These are phyloP conservation scores for Fomitopsis betulina DNA, from an alignment of 1,284 basidiomycete species.

Conservation along the genomic window DNA sequence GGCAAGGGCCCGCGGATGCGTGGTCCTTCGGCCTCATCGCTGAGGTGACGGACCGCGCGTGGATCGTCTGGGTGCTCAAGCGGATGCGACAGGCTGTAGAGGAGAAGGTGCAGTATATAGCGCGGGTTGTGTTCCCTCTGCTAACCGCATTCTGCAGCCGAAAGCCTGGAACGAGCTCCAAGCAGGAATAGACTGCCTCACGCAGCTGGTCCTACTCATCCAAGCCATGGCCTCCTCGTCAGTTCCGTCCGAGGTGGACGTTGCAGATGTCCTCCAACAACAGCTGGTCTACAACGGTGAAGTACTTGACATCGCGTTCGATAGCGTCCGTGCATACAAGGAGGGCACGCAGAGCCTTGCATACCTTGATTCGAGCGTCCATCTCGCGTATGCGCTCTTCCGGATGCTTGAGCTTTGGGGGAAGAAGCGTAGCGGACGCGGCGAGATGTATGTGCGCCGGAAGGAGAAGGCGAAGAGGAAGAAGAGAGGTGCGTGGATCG, in stretches of 20 bases:
- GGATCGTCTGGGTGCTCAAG: slow-evolving; percentile 84
- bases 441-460: slow-evolving; percentile 74
- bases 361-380: slow-evolving; percentile 82
- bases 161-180: slow-evolving; percentile 92
- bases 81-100: slow-evolving; percentile 88
- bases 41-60: slow-evolving; percentile 80
- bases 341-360: slow-evolving; percentile 64
- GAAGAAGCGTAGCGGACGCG: slow-evolving; percentile 50
- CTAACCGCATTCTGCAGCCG: slow-evolving; percentile 47
- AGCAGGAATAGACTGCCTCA: slow-evolving; percentile 90
- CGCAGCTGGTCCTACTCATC: slow-evolving; percentile 82
- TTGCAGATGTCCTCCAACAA: slow-evolving; percentile 77
- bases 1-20: slow-evolving; percentile 35
- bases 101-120: slow-evolving; percentile 61
- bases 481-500: slow-evolving; percentile 32
- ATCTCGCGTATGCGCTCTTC: slow-evolving; percentile 78
- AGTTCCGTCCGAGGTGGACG: slow-evolving; percentile 65
- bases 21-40: slow-evolving; percentile 77
- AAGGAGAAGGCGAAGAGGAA: slow-evolving; percentile 51
- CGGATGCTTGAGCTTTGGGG: slow-evolving; percentile 86
- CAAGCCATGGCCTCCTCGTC: slow-evolving; percentile 48
- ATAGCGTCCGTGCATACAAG: slow-evolving; percentile 73
- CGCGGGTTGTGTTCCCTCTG: not conserved
- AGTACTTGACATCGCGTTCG: slow-evolving; percentile 81
- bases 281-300: slow-evolving; percentile 93